Base-by-base conservation (phyloP, 1,139 yeast genomes). In the Geotrichum australiense region DNA sequence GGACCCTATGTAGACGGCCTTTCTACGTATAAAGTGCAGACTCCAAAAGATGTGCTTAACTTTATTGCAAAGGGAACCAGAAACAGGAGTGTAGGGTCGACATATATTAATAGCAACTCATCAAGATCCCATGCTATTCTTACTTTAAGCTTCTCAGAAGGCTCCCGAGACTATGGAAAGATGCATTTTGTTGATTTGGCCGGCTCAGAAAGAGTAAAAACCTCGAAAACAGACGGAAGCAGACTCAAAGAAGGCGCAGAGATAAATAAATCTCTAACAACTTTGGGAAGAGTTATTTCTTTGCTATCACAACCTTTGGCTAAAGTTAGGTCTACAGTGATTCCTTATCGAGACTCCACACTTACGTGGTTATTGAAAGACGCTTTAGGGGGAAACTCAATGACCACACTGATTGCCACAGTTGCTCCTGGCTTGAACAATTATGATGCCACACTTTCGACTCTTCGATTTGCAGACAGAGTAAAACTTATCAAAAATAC, bases 101-200 rank as follows among this genome's bases (percentile, higher is more conserved):
- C 97, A 1, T 95, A 87, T 59, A 87, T 75, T 62, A 89, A 89
- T 58, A 58, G 72, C 29, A 56, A 5, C 71, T 83, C 94, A 10
- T 86, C 96, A 1, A 72, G 98, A 50, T 85, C 96, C 1, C 98
- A 91, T 61, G 94, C 96, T 0, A 82, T 87, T 25, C 74, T 87
- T 12, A 30, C 37, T 3, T 27, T 41, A n/a, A 41, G 37, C 12
- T 28, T 79, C 37, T 65, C 69, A n/a, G 80, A 85, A 57, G 71
- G 87, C 15, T 69, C 75, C 45, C 61, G 87, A 20, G 69, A 69
- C 8, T 20, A 34, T n/a, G 14, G 27, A 11, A 32, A 42, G 11
- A 34, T 89, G 28, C 84, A 93, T 23, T 68, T 89, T 45, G 89
- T 97, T 66, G 98, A 89, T 64, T 71, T 89, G 55, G 98, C 98